These are phyloP conservation scores for Diplodia seriata DNA, from an alignment of 2,329 filamentous ascomycete genomes.

Conservation along the genomic window DNA sequence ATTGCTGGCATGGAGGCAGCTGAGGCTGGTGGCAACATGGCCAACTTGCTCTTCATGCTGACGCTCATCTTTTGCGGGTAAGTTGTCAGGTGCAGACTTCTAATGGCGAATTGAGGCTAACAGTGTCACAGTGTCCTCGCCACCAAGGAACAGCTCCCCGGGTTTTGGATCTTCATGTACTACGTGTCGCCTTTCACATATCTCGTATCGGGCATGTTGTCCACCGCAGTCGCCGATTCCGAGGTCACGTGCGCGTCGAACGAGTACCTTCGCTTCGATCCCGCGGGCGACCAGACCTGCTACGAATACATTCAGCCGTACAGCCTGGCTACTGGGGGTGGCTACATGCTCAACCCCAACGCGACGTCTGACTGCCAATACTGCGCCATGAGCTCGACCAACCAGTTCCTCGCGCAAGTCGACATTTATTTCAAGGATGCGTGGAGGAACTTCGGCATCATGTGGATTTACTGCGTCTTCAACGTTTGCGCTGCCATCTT, in stretches of 20 bases:
- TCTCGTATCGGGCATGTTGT: conserved; percentile 72
- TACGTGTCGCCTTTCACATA: conserved; percentile 80
- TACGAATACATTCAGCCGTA: conserved; percentile 57
- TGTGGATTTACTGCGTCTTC: conserved; percentile 60
- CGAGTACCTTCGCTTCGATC: conserved; percentile 70
- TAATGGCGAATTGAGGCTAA: conserved; percentile 45
- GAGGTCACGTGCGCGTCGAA: conserved; percentile 68
- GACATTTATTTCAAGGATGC: conserved; percentile 52
- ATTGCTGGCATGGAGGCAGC: conserved; percentile 75
- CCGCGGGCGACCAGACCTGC: conserved; percentile 66
- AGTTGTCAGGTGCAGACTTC: neutral
- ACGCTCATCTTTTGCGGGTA: conserved; percentile 70
- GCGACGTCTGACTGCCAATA: conserved; percentile 48
- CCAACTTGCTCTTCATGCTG: conserved; percentile 72
- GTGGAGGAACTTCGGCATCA: conserved; percentile 64
- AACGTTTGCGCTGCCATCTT: conserved; percentile 56
- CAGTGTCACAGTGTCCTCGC: conserved; percentile 66
- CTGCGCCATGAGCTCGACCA: conserved; percentile 53
- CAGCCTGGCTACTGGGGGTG: conserved; percentile 44
- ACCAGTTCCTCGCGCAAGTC: conserved; percentile 52
- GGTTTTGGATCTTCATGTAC: conserved; percentile 83
- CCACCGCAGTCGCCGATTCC: conserved; percentile 70
- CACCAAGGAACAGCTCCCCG: conserved; percentile 64
- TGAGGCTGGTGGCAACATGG: conserved; percentile 73
- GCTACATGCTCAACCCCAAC: conserved; percentile 47